Base-by-base conservation (phyloP, 75 land plant species). In the Gnetum montanum region DNA sequence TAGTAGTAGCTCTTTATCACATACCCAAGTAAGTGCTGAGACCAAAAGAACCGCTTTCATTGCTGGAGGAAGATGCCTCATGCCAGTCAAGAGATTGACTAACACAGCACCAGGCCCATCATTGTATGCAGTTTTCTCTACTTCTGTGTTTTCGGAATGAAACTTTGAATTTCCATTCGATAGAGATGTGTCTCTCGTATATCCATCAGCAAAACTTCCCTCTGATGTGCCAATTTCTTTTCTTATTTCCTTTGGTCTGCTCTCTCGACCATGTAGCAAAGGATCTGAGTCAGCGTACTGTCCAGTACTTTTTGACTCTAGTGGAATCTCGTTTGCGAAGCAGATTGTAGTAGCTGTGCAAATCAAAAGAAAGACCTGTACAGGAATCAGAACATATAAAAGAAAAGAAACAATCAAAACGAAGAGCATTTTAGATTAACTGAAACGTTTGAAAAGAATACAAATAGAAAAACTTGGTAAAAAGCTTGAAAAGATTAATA, bases 1-100 rank as follows among this genome's bases (percentile, higher is more conserved):
- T n/a, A n/a, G n/a, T n/a, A n/a, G n/a, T n/a, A n/a, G n/a, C n/a
- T n/a, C n/a, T n/a, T n/a, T n/a, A n/a, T n/a, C 26, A 18, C 73
- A 46, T 82, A 89, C 95, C 98, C 98, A 94, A 51, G 77, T 86
- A 58, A 94, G 81, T 35, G 96, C 86, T 87, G 78, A 83, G 26
- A 94, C 96, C 8, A 86, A 23, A 38, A 94, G 88, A 66, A 94
- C 98, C 8, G 77, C 57, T 61, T 83, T 82, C 98, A 94, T 90
- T 35, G 82, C 72, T 62, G 85, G 72, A 30, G 96, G 92, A 24
- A 94, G 78, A 70, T 86, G 81, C 43, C 98, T 75, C 54, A 94
- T 60, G 58, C 88, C 81, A 7, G 90, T 82, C 31, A 94, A 51
- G 43, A 94, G 59, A 52, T 94, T 90, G 31, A 83, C 85, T 53